These are phyloP conservation scores for Microdochium bolleyi DNA, from an alignment of 2,329 filamentous ascomycete species.

Conservation along the genomic window DNA sequence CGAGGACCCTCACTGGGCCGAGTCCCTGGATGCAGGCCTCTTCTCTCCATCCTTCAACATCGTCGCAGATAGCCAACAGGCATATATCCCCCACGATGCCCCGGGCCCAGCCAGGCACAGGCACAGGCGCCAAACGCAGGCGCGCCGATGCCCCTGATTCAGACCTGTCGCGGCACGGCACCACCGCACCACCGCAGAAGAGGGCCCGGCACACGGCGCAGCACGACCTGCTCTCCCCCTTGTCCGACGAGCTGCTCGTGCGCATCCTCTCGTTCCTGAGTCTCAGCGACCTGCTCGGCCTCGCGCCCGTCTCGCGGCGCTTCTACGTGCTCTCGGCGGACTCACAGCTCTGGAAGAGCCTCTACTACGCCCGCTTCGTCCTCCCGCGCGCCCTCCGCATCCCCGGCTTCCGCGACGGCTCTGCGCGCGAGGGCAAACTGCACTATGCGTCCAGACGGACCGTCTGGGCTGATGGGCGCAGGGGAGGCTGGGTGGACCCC, in stretches of 20 bases:
- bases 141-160: background rate
- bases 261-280: conserved; percentile 75
- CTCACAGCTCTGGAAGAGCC: conserved; percentile 81
- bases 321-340: conserved; percentile 69
- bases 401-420: conserved; percentile 49
- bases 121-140: background rate
- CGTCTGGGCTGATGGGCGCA: conserved; percentile 37
- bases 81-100: too few species aligned
- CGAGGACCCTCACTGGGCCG: too few species aligned
- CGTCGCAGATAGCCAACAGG: too few species aligned
- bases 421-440: conserved; percentile 23
- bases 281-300: conserved; percentile 56
- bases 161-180: background rate
- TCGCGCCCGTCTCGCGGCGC: conserved; percentile 62
- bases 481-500: conserved; percentile 38
- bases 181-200: conserved; percentile 23
- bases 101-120: background rate
- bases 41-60: too few species aligned
- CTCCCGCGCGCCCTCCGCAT: conserved; percentile 71
- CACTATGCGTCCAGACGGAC: conserved; percentile 35
- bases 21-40: too few species aligned
- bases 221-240: conserved; percentile 56
- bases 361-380: conserved; percentile 85
- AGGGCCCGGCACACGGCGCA: conserved; percentile 23
- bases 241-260: conserved; percentile 84